phyloP scores from a whole-genome alignment of 805 yeast species.

The Huiozyma naganishii region DNA sequence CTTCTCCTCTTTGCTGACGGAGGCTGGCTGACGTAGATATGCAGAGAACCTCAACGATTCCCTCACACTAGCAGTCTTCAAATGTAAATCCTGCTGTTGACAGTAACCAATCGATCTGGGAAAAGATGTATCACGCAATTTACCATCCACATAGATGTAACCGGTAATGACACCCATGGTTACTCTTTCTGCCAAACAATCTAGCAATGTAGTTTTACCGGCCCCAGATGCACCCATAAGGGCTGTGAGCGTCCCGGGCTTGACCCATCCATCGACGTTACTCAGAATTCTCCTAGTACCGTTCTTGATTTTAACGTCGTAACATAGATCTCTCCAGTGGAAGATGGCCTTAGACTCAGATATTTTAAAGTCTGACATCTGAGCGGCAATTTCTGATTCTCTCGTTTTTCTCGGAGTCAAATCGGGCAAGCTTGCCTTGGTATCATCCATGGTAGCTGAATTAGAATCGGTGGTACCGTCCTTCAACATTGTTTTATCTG shows the following conservation, averaged over 20 bases:
- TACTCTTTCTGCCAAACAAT: conserved; percentile 79
- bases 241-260: conserved; percentile 84
- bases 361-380: conserved; percentile 18
- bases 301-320: conserved; percentile 52
- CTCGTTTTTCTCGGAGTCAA: not conserved
- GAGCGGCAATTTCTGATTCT: conserved; percentile 4
- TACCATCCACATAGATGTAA: conserved; percentile 67
- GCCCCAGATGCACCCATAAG: conserved; percentile 99
- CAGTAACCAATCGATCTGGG: conserved; percentile 58
- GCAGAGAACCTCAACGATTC: conserved; percentile 64
- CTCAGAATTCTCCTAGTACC: conserved; percentile 55
- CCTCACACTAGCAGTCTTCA: conserved; percentile 55
- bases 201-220: conserved; percentile 89
- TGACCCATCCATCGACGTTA: conserved; percentile 61
- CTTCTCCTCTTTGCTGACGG: conserved; percentile 44
- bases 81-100: conserved; percentile 68
- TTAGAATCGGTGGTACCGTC: conserved; percentile 9
- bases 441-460: not conserved
- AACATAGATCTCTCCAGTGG: conserved; percentile 70
- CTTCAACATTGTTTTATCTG: conserved; percentile 17
- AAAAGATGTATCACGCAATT: conserved; percentile 48
- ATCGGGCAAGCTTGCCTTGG: not conserved
- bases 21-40: conserved; percentile 50
- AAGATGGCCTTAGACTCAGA: conserved; percentile 39
- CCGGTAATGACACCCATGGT: conserved; percentile 68